Conservation (phyloP, 495 filamentous ascomycete species). For the Rhizodiscina lignyota region DNA sequence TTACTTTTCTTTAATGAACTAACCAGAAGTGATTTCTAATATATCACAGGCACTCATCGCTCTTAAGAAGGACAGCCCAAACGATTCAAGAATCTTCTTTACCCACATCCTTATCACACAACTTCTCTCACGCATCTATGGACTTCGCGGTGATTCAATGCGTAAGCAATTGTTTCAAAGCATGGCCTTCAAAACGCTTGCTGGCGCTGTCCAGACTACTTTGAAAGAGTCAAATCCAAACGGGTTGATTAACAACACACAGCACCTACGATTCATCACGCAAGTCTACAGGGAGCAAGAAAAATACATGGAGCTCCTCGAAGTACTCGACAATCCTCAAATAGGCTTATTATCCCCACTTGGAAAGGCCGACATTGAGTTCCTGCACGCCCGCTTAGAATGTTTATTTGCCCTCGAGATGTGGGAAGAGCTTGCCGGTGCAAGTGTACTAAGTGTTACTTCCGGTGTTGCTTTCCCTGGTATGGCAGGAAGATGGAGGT, state of each 20-base stretch:
- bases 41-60: no score
- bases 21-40: no score
- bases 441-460: neutral
- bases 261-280: neutral
- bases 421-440: neutral
- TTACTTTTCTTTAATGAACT: no score
- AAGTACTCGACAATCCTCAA: neutral
- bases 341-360: neutral
- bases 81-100: neutral
- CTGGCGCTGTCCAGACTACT: neutral
- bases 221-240: neutral
- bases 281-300: neutral
- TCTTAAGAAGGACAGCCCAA: neutral
- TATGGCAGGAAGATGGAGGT: neutral
- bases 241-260: neutral
- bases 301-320: neutral
- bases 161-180: neutral
- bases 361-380: neutral
- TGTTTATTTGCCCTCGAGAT: neutral
- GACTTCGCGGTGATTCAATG: neutral
- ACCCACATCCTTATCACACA: neutral
- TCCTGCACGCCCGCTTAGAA: neutral
- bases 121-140: neutral
- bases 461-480: neutral
- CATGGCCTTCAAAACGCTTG: neutral